Evolutionary conservation across 176 grass and related monocot species (phyloP), one percentile per base, ranked within the genome.

Genomic region (Oryza rufipogon): DNA sequence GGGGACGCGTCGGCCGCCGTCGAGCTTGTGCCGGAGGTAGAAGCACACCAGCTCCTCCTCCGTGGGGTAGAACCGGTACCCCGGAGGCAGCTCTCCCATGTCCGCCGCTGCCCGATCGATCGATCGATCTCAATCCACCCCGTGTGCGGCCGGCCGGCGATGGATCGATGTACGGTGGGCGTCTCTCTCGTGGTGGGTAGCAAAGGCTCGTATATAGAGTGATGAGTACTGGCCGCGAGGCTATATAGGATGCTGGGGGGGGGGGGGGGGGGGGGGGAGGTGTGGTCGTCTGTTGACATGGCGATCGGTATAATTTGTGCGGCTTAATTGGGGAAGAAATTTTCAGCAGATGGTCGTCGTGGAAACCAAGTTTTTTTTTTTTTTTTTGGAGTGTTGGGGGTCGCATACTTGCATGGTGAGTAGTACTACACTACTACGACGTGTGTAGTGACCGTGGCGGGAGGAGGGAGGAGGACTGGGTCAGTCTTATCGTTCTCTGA

Each of bases 41-140:
- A 99, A 99, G 60, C 81, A 42, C 51, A 99, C 19, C 22, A 99
- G 80, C 84, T 99, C 96, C 82, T 99, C 96, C 87, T 99, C 93
- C 10, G 93, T 99, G 4, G 96, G 96, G 71, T 89, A 99, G 85
- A 99, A 99, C 14, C 96, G 81, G 78, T 76, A 94, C 13, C 96
- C 96, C 0, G 91, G 96, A 22, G 87, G 81, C 51, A 83, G 48
- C 9, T 56, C 82, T 32, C 19, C 75, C 92, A 97, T 94, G 46
- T 8, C 39, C 8, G 23, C 6, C 10, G 76, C 10, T 41, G 44
- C 5, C 77, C 26, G 26, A 26, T 26, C 26, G 34, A 36, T 36
- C 34, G 33, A 74, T 30, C 8, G 14, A 30, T 30, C 58, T 58
- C 54, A 23, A 23, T 63, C 52, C 52, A 56, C 38, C 38, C 38